These are phyloP conservation scores for Coemansia furcata DNA, from an alignment of 192 early-diverging fungal genomes.

Conservation along the genomic window DNA sequence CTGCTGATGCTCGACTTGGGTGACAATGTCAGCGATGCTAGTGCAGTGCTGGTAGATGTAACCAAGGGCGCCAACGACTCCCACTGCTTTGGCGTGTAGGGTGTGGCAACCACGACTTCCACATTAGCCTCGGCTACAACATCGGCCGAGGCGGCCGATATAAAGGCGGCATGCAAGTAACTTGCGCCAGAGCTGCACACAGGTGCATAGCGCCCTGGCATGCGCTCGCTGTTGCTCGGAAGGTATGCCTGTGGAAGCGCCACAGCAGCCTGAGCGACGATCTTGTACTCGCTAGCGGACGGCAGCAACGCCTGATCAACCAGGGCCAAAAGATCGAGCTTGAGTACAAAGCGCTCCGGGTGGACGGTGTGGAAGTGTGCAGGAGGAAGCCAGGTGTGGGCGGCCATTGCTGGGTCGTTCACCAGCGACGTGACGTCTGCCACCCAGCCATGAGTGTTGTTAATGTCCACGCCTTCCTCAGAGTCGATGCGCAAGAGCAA, in stretches of 20 bases:
- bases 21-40: neutral
- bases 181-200: conserved; percentile 29
- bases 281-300: conserved; percentile 19
- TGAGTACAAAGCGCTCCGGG: conserved; percentile 44
- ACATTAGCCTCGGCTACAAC: conserved; percentile 36
- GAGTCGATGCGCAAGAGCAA: conserved; percentile 45
- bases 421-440: conserved; percentile 32
- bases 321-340: conserved; percentile 45
- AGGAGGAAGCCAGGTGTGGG: conserved; percentile 29
- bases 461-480: conserved; percentile 31
- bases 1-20: neutral
- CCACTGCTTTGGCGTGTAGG: conserved; percentile 19
- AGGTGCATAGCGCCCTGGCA: conserved; percentile 24
- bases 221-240: conserved; percentile 29
- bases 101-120: conserved; percentile 38
- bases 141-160: conserved; percentile 19
- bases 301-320: conserved; percentile 41
- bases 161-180: conserved; percentile 37
- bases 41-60: neutral
- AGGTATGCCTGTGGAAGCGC: conserved; percentile 28
- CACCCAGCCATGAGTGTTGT: conserved; percentile 15
- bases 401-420: conserved; percentile 13
- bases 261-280: conserved; percentile 39
- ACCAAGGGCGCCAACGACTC: neutral
- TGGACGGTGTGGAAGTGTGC: conserved; percentile 42